Conservation (phyloP, 1,284 basidiomycete species). For the Ceratobasidium sp. region DNA sequence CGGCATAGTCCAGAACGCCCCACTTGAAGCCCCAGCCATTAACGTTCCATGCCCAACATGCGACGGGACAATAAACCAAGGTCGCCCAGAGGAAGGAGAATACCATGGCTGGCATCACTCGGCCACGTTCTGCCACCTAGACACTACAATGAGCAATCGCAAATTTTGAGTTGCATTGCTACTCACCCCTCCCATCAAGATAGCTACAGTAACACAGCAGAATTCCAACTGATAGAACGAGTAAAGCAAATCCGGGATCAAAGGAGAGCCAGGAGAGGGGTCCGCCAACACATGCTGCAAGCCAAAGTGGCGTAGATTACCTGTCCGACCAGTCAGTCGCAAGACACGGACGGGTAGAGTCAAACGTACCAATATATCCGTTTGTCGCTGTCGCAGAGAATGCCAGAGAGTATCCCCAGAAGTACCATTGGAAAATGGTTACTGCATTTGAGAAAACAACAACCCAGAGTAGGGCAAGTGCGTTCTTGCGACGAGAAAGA, state of each 20-base stretch:
- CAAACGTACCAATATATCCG: constrained; percentile 75
- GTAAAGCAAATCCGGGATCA: constrained; percentile 76
- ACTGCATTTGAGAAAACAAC: constrained; percentile 76
- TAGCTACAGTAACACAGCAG: constrained; percentile 77
- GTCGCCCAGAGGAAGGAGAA: constrained; percentile 89
- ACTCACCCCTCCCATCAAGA: constrained; percentile 69
- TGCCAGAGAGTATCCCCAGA: constrained; percentile 85
- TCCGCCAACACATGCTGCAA: constrained; percentile 74
- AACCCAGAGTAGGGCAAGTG: constrained; percentile 72
- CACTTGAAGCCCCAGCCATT: constrained; percentile 90
- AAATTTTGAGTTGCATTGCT: constrained; percentile 50
- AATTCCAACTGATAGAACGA: constrained; percentile 92
- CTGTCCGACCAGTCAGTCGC: constrained; percentile 44
- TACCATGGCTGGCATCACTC: constrained; percentile 86
- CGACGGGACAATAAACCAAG: constrained; percentile 81
- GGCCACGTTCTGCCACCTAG: constrained; percentile 85
- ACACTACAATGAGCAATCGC: constrained; percentile 52
- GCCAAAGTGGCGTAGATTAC: constrained; percentile 63
- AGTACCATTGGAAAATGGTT: constrained; percentile 89
- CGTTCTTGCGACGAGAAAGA: constrained; percentile 57
- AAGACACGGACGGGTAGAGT: background rate
- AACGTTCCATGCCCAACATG: constrained; percentile 77
- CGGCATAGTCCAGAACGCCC: constrained; percentile 89
- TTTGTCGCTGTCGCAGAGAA: constrained; percentile 79
- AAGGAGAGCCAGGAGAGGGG: constrained; percentile 76